phyloP scores from a whole-genome alignment of 331 rosid genomes.

The Malus hybrid region DNA sequence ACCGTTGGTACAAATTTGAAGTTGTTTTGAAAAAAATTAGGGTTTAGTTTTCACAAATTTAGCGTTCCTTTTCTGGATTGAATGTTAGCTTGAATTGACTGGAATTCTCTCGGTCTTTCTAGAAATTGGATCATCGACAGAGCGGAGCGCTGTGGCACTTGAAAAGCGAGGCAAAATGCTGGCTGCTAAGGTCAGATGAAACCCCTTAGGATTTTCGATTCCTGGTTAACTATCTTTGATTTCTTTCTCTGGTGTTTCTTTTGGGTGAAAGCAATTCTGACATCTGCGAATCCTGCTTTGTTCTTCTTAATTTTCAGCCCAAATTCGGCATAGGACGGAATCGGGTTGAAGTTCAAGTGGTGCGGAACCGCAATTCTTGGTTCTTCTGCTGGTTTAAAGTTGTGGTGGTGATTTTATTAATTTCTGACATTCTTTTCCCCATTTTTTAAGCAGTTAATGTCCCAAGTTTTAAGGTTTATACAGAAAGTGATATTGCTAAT shows the following conservation, averaged over 20 bases:
- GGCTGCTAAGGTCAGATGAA: slow-evolving; percentile 3
- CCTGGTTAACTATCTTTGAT: neutral
- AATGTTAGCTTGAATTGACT: neutral
- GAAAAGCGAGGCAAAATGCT: slow-evolving; percentile 3
- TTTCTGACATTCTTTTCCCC: neutral
- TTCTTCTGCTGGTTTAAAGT: neutral
- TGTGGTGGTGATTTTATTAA: neutral
- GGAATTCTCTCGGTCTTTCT: neutral
- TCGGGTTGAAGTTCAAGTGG: neutral
- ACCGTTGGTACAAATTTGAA: neutral
- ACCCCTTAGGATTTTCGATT: neutral
- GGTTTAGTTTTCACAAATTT: no score
- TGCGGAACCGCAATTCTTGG: neutral
- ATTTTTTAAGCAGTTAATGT: slow-evolving; percentile 24
- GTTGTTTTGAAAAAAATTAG: neutral
- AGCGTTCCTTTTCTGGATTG: neutral
- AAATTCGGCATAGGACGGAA: neutral
- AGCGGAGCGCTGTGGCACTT: neutral
- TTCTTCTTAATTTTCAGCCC: neutral
- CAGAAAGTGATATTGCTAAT: slow-evolving; percentile 16
- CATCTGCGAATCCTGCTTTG: neutral
- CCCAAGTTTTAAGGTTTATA: slow-evolving; percentile 41
- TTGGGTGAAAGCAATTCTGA: neutral
- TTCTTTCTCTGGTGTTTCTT: neutral
- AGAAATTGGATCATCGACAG: slow-evolving; percentile 1